Percentiles rank a stretch among this genome's conserved stretches.
phyloP scores from a whole-genome alignment of 2,329 filamentous ascomycete genomes.

The Paramyrothecium roridum region DNA sequence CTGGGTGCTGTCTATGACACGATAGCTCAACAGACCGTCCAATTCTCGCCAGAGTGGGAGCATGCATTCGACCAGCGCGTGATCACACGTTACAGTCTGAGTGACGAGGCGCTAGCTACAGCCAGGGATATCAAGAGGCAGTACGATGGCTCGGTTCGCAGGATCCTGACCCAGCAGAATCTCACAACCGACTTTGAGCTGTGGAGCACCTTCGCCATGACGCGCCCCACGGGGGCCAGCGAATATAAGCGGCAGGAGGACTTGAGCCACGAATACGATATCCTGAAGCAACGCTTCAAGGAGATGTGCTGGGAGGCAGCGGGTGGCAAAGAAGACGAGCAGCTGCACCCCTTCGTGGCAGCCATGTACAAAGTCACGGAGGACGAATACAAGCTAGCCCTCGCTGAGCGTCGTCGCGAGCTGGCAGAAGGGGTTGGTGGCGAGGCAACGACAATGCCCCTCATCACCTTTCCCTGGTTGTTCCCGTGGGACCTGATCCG shows the following conservation, averaged over 20 bases:
- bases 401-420: slow-evolving; percentile 39
- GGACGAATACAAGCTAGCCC: slow-evolving; percentile 60
- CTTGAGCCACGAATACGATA: slow-evolving; percentile 64
- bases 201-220: slow-evolving; percentile 81
- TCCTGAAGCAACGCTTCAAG: slow-evolving; percentile 67
- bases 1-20: slow-evolving; percentile 82
- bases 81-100: slow-evolving; percentile 56
- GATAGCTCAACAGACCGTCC: slow-evolving; percentile 51
- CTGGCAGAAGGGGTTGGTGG: slow-evolving; percentile 10
- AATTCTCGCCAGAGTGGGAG: slow-evolving; percentile 72
- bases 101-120: slow-evolving; percentile 49
- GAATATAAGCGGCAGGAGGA: slow-evolving; percentile 89
- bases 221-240: slow-evolving; percentile 65
- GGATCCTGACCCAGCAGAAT: slow-evolving; percentile 81
- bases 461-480: slow-evolving; percentile 94
- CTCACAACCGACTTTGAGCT: slow-evolving; percentile 89
- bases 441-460: slow-evolving; percentile 58
- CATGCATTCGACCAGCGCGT: slow-evolving; percentile 75
- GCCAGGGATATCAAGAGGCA: slow-evolving; percentile 67
- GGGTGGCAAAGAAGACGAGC: slow-evolving; percentile 53
- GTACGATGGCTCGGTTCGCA: slow-evolving; percentile 74
- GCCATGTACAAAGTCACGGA: slow-evolving; percentile 87
- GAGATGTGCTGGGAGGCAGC: slow-evolving; percentile 63
- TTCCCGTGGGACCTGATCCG: slow-evolving; percentile 60
- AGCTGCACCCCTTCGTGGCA: slow-evolving; percentile 69